phyloP scores from a whole-genome alignment of 202 grass and related monocot genomes.

The Elaeis oleifera region DNA sequence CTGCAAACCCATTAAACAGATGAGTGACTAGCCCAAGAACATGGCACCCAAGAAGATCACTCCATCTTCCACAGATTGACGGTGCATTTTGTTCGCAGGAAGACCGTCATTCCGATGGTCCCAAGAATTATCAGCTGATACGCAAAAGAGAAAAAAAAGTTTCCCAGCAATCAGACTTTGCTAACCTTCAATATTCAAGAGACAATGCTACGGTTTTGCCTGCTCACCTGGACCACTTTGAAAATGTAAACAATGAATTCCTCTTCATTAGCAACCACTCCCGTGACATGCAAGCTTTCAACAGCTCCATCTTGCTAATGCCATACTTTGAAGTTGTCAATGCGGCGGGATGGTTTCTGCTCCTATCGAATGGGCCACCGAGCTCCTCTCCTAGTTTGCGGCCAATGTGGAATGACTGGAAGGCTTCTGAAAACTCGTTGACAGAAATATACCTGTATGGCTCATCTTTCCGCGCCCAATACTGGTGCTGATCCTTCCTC shows the following conservation, averaged over 20 bases:
- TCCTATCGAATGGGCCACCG: slow-evolving; percentile 50
- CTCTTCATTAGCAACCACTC: slow-evolving; percentile 97
- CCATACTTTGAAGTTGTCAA: slow-evolving; percentile 78
- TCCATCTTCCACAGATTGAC: slow-evolving; percentile 50
- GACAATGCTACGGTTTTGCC: not conserved
- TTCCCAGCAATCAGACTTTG: not conserved
- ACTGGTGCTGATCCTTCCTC: slow-evolving; percentile 93
- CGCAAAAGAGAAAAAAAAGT: slow-evolving; percentile 10
- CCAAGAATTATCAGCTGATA: slow-evolving; percentile 91
- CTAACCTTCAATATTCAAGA: not conserved
- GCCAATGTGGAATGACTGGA: slow-evolving; percentile 76
- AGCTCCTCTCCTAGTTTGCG: slow-evolving; percentile 48
- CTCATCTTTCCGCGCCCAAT: slow-evolving; percentile 47
- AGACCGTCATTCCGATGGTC: slow-evolving; percentile 85
- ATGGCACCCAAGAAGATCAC: slow-evolving; percentile 77
- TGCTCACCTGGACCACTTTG: slow-evolving; percentile 73
- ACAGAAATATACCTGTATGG: slow-evolving; percentile 68
- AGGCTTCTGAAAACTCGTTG: slow-evolving; percentile 67
- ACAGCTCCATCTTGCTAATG: slow-evolving; percentile 64
- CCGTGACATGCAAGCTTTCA: slow-evolving; percentile 69
- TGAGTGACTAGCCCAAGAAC: slow-evolving; percentile 90
- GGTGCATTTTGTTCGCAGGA: slow-evolving; percentile 75
- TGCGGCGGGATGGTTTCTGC: slow-evolving; percentile 80
- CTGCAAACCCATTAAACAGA: slow-evolving; percentile 81
- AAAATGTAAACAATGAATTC: slow-evolving; percentile 96